phyloP scores from a whole-genome alignment of 108 stramenopile genomes.

The Nitzschia palea region DNA sequence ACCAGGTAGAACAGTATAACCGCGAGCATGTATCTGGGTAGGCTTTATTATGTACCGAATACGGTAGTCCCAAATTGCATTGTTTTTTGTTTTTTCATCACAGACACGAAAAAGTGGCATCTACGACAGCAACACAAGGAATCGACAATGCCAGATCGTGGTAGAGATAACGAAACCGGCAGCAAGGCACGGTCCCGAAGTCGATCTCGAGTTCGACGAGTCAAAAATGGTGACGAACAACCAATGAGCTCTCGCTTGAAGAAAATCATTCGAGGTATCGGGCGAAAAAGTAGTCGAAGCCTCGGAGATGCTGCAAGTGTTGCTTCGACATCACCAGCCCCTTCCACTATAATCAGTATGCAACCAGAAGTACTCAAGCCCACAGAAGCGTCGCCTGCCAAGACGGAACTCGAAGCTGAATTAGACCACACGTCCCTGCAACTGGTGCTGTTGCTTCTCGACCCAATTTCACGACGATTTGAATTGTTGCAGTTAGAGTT shows the following conservation, averaged over 20 bases:
- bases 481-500: constrained; percentile 88
- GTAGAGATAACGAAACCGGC: neutral
- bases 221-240: constrained; percentile 1
- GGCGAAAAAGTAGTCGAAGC: neutral
- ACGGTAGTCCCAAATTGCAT: no score
- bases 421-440: constrained; percentile 39
- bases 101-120: no score
- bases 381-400: neutral
- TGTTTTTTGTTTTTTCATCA: no score
- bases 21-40: no score
- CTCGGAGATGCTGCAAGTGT: neutral
- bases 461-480: constrained; percentile 72
- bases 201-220: constrained; percentile 3
- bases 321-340: neutral
- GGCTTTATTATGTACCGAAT: no score
- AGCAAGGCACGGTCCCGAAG: neutral
- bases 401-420: neutral
- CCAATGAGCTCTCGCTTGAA: neutral
- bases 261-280: constrained; percentile 4
- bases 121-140: no score
- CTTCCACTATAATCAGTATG: neutral
- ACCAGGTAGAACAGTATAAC: no score
- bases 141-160: neutral
- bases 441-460: constrained; percentile 78
- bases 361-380: neutral